phyloP scores from a whole-genome alignment of 1,284 basidiomycete species.

The Cerrena zonata region DNA sequence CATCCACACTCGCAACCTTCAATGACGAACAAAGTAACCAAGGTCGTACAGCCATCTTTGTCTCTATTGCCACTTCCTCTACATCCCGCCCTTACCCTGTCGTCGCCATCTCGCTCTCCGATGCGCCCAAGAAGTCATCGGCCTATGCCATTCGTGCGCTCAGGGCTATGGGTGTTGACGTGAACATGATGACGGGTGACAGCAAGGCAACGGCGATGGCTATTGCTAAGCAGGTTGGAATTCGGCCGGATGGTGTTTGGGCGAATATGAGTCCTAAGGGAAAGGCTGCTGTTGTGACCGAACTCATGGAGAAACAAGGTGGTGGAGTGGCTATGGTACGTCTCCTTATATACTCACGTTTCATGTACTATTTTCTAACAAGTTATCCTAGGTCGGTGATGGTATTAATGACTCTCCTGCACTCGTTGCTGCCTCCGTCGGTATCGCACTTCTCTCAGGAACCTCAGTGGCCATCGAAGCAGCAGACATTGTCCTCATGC shows the following conservation, averaged over 20 bases:
- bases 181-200: conserved; percentile 90
- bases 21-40: conserved; percentile 59
- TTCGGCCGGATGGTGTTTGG: conserved; percentile 74
- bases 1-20: conserved; percentile 56
- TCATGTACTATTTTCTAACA: conserved; percentile 4
- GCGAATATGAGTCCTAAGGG: conserved; percentile 89
- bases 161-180: conserved; percentile 81
- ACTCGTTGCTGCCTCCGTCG: conserved; percentile 89
- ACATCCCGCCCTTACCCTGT: conserved; percentile 28
- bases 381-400: conserved; percentile 76
- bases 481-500: conserved; percentile 96
- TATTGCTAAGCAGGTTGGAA: conserved; percentile 83
- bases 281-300: conserved; percentile 77
- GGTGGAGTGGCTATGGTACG: conserved; percentile 84
- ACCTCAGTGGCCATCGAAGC: conserved; percentile 97
- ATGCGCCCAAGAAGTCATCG: conserved; percentile 79
- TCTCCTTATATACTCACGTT: conserved; percentile 11
- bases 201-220: conserved; percentile 76
- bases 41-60: conserved; percentile 83
- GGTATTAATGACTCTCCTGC: conserved; percentile 99
- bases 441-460: conserved; percentile 92
- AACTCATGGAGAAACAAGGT: conserved; percentile 66
- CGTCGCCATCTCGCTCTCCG: conserved; percentile 67
- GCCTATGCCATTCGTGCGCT: conserved; percentile 75
- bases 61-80: conserved; percentile 48